A percentile compares a stretch with the other conserved stretches of the same genome.
phyloP scores from a whole-genome alignment of 169 alveolate species.

The Hepatocystis sp. region DNA sequence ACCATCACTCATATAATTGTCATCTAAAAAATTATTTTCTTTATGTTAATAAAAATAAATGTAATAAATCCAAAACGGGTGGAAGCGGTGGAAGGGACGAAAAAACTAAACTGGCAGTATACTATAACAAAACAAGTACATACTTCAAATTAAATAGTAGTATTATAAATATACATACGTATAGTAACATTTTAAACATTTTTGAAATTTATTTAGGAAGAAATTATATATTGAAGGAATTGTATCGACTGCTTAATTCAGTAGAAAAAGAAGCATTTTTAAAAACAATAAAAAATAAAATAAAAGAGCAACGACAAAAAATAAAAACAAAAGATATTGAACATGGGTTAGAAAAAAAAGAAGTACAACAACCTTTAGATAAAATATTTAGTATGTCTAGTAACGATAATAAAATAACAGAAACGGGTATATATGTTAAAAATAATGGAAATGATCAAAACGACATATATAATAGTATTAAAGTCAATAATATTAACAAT shows the following conservation, averaged over 20 bases:
- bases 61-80: background rate
- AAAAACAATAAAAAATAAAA: constrained; percentile 7
- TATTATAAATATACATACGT: constrained; percentile 13
- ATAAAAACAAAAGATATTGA: too few relatives aligned
- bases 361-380: background rate
- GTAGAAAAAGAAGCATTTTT: constrained; percentile 31
- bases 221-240: constrained; percentile 30
- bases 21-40: constrained; percentile 21
- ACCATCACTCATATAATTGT: background rate
- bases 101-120: constrained; percentile 3
- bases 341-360: too few relatives aligned
- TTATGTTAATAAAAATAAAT: background rate
- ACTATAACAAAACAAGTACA: constrained; percentile 4
- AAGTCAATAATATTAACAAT: constrained; percentile 7
- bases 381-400: background rate
- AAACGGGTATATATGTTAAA: too few relatives aligned
- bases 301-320: too few relatives aligned
- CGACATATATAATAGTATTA: background rate
- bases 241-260: constrained; percentile 2
- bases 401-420: background rate
- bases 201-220: constrained; percentile 10
- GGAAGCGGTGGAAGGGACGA: background rate
- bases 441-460: too few relatives aligned
- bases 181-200: constrained; percentile 6
- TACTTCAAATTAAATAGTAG: constrained; percentile 6